Percentiles rank a stretch among this genome's conserved stretches.
Evolutionary conservation across 257 asterid genomes (phyloP).

Genomic region (Nicotiana knightiana): DNA sequence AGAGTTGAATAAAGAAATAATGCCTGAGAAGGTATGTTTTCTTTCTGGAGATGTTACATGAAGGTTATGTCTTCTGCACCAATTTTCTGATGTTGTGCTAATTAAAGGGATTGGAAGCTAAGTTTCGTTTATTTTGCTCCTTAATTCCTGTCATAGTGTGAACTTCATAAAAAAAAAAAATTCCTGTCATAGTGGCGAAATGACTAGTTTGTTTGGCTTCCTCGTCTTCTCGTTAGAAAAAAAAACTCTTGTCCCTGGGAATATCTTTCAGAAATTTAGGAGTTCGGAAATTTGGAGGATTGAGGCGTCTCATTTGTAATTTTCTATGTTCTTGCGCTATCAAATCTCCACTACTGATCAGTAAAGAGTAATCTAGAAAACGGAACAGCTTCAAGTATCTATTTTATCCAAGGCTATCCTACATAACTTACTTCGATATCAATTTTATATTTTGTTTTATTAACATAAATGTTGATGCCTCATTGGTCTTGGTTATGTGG

Average conservation of each 20-base stretch:
- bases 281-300: background rate
- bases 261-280: background rate
- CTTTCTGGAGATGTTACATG: conserved; percentile 9
- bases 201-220: background rate
- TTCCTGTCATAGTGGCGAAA: background rate
- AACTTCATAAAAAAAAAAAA: background rate
- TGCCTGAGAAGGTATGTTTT: conserved; percentile 72
- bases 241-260: background rate
- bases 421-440: background rate
- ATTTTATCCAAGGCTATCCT: background rate
- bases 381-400: conserved; percentile 1
- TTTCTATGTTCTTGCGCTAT: background rate
- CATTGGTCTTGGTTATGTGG: background rate
- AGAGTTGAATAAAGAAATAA: conserved; percentile 77
- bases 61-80: background rate
- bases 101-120: background rate
- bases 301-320: background rate
- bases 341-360: background rate
- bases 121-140: background rate
- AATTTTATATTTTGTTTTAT: background rate
- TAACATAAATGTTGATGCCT: background rate
- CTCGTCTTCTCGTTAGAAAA: background rate
- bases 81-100: background rate
- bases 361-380: background rate
- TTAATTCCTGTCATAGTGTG: background rate